A percentile compares a stretch with the other conserved stretches of the same genome.
These are phyloP conservation scores for Ceratocystis colombiana DNA, from an alignment of 2,329 filamentous ascomycete genomes.

Conservation along the genomic window DNA sequence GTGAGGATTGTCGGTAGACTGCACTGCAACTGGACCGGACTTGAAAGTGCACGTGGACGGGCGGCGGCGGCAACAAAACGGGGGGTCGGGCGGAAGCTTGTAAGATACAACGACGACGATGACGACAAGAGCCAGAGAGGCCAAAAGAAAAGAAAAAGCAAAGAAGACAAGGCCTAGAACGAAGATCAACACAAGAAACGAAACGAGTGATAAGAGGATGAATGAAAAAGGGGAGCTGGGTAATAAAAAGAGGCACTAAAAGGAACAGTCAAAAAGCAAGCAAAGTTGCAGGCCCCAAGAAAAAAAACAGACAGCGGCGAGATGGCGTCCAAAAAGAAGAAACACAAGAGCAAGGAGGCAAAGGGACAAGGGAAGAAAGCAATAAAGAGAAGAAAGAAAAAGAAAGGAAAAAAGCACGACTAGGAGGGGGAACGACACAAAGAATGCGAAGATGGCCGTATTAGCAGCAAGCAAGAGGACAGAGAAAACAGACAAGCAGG, in stretches of 20 bases:
- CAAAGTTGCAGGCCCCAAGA: background rate
- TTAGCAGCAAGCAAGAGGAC: background rate
- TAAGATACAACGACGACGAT: slow-evolving; percentile 3
- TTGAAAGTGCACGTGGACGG: slow-evolving; percentile 6
- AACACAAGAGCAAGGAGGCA: background rate
- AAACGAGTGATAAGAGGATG: slow-evolving; percentile 17
- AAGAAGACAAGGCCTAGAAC: background rate
- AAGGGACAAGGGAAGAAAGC: background rate
- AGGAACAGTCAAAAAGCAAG: slow-evolving; percentile 3
- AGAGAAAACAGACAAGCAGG: slow-evolving; percentile 1
- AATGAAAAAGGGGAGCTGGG: slow-evolving; percentile 9
- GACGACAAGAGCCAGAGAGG: background rate
- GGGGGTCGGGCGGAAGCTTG: background rate
- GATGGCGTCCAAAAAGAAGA: background rate
- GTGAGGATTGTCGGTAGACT: slow-evolving; percentile 14
- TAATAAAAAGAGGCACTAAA: background rate
- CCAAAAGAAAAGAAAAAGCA: background rate
- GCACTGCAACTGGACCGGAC: slow-evolving; percentile 14
- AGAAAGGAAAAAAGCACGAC: background rate
- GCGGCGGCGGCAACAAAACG: background rate
- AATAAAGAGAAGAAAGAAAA: background rate
- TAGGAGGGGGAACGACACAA: background rate
- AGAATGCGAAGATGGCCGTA: background rate
- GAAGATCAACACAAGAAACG: background rate
- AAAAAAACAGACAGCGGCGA: background rate